Evolutionary conservation across 306 rosid genomes (phyloP), one percentile per base, ranked within the genome.

Genomic region (Gastrolobium bilobum): DNA sequence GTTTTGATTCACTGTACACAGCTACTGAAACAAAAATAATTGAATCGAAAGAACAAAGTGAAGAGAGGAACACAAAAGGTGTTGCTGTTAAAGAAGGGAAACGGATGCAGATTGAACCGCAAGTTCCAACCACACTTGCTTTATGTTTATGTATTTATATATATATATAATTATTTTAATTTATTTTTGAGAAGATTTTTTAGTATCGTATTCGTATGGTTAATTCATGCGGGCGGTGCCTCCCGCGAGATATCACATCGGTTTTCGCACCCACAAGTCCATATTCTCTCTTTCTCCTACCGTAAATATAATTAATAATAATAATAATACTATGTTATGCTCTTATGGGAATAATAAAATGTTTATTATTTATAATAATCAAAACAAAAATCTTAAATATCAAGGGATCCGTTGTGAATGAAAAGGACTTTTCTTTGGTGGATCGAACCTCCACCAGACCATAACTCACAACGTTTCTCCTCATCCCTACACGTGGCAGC

Each of bases 211-310:
- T 80, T 43, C 74, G 40, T 79, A 61, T 80, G 79, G 77, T 72
- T 77, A 64, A 14, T 51, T 78, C 94, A 88, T 71, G 91, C 88
- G 61, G 90, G 90, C 90, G 89, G 90, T 88, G 90, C 91, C 84
- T 79, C 87, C 89, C 81, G 86, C 88, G 86, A 29, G 68, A 88
- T 71, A 80, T 80, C 31, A 63, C 91, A 82, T 90, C 51, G 88
- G 48, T 79, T 37, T 82, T 79, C 11, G 71, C 90, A 80, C 89
- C 90, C 46, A 13, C 86, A 3, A 30, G 38, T 38, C 30, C 59
- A 35, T 48, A 66, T 59, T 64, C 31, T 7, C 8, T 77, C 68
- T 58, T 31, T 71, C 63, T 65, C 52, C 3, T 3, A 63, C 79
- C 44, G 54, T 37, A 64, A 58, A 43, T 13, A 29, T 20, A 0